Evolutionary conservation across 1,139 yeast species (phyloP).

Genomic region (Yamadazyma sp.): DNA sequence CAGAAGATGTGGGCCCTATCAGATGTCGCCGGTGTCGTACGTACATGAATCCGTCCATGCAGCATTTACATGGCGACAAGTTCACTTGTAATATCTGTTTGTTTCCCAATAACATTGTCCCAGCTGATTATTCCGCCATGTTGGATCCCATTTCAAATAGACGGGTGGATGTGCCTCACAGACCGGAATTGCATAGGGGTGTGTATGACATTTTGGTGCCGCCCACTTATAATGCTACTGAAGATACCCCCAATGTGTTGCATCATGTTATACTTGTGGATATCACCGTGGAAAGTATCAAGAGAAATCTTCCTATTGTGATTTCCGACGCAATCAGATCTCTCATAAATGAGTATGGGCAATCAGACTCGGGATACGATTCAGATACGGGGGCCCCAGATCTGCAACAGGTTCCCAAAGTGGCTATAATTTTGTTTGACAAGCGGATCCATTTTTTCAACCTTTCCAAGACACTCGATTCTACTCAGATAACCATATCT

Average conservation of each 20-base stretch:
- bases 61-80: constrained; percentile 60
- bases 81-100: constrained; percentile 89
- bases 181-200: constrained; percentile 81
- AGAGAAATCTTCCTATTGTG: constrained; percentile 62
- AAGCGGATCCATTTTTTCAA: constrained; percentile 74
- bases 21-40: constrained; percentile 91
- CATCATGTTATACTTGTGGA: constrained; percentile 82
- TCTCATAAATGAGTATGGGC: constrained; percentile 38
- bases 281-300: constrained; percentile 61
- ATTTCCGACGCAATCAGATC: constrained; percentile 74
- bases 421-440: constrained; percentile 79
- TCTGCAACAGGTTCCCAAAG: constrained; percentile 22
- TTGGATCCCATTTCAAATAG: constrained; percentile 53
- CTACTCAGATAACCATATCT: constrained; percentile 65
- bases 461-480: constrained; percentile 52
- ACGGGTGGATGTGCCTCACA: constrained; percentile 58
- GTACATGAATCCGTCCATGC: constrained; percentile 84
- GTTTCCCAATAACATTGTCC: constrained; percentile 65
- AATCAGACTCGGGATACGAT: constrained; percentile 6
- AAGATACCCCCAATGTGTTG: constrained; percentile 36
- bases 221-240: constrained; percentile 57
- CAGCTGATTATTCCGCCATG: constrained; percentile 65
- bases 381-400: constrained; percentile 12
- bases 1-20: constrained; percentile 62
- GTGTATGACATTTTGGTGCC: constrained; percentile 87